Evolutionary conservation across 108 stramenopile species (phyloP).

Genomic region (Cyclotella sp.): DNA sequence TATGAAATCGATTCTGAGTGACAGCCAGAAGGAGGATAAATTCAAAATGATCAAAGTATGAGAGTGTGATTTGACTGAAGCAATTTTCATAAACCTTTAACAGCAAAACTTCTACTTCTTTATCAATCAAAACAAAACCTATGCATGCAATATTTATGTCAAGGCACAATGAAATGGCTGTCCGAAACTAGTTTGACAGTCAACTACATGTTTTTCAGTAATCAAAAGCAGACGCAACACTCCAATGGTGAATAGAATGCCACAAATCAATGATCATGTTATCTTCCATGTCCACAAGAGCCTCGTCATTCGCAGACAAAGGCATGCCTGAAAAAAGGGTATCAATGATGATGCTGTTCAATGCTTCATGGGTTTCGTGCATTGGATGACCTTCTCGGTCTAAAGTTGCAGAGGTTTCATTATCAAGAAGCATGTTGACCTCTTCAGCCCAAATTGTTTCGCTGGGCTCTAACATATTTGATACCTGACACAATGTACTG

Average conservation of each 20-base stretch:
- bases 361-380: background rate
- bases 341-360: background rate
- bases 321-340: background rate
- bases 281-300: constrained; percentile 21
- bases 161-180: background rate
- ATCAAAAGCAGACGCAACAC: no score
- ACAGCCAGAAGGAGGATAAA: background rate
- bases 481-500: no score
- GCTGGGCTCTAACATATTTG: no score
- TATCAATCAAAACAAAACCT: no score
- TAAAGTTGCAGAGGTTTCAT: no score
- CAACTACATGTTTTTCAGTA: no score
- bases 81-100: background rate
- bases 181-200: no score
- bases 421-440: no score
- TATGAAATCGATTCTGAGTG: background rate
- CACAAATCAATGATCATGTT: constrained; percentile 18
- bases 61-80: background rate
- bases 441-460: no score
- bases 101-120: background rate
- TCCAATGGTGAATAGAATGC: constrained; percentile 1
- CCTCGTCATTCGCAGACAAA: background rate
- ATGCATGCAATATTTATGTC: background rate
- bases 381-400: background rate
- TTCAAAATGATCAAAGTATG: background rate